A percentile compares a stretch with the other conserved stretches of the same genome.
Conservation (phyloP, 164 flowering plant species). For the Magnolia changhungtana region DNA sequence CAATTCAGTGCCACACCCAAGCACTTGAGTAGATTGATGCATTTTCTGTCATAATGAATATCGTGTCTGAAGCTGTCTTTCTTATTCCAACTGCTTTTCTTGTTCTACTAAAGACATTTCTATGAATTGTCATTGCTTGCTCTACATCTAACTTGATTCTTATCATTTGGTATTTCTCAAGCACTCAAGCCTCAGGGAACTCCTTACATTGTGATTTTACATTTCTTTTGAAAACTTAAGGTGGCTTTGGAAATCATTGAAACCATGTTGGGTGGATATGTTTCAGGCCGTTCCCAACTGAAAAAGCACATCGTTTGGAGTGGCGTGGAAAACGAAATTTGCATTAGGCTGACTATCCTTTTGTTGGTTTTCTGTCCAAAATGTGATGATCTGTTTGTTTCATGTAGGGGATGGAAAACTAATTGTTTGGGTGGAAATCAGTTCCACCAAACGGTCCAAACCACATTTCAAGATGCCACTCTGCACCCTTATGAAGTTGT, state of each 20-base stretch:
- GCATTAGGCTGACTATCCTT: background rate
- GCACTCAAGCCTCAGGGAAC: background rate
- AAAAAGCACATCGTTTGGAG: background rate
- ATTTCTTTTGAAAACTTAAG: background rate
- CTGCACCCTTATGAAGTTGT: background rate
- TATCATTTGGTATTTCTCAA: conserved; percentile 2
- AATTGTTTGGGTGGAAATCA: background rate
- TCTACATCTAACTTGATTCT: background rate
- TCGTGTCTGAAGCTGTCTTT: background rate
- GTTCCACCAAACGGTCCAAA: background rate
- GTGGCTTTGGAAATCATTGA: background rate
- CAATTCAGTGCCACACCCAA: background rate
- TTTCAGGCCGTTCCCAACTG: background rate
- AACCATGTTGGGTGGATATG: background rate
- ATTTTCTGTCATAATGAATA: background rate
- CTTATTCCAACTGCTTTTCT: background rate
- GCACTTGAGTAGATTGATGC: background rate
- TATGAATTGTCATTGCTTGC: background rate
- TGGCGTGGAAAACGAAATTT: background rate
- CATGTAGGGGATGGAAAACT: background rate
- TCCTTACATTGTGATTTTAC: background rate
- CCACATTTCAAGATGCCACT: background rate
- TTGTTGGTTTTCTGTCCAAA: background rate
- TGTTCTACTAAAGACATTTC: background rate
- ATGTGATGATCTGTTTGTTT: background rate